Base-by-base conservation (phyloP, 2,329 filamentous ascomycete species). In the Apiospora koreana region DNA sequence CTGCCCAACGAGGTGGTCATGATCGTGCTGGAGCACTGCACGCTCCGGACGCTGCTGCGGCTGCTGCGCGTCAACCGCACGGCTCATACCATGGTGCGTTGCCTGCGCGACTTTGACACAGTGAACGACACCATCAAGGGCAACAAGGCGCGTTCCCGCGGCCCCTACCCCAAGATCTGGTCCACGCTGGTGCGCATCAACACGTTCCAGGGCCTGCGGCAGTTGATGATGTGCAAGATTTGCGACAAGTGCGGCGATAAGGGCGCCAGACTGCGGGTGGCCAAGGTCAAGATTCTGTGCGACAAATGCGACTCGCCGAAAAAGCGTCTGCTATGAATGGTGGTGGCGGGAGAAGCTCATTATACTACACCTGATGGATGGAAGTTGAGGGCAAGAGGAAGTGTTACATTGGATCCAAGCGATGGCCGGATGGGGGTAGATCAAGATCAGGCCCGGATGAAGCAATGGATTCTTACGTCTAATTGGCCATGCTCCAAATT, bases 1-100 rank as follows among this genome's bases (percentile, higher is more conserved):
- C 54, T 76, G 6, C 75, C 74, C 21, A 74, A 73, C 66, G 75
- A 76, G 70, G 41, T 74, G 65, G 72, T 76, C 64, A 71, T 73
- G 64, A 43, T 74, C 1, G 58, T 74, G 16, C 65, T 76, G 21
- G 43, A 62, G 50, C 70, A 74, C 31, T 75, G 74, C 65, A 75
- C 64, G 28, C 65, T 76, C 6, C 71, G 54, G 4, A 64, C 74
- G 38, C 73, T 76, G 12, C 42, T 75, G 10, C 70, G 70, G 18
- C 68, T 75, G 12, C 70, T 70, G 62, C 72, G 68, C 7, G 72
- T 75, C 28, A 75, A 74, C 46, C 70, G 68, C 65, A 43, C 67
- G 14, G 67, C 68, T 16, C 65, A 62, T 28, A 31, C 54, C 48
- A 64, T 75, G 16, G 70, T 72, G 18, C 38, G 65, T 25, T 46